A percentile compares a stretch with the other conserved stretches of the same genome.
Conservation (phyloP, 2,329 filamentous ascomycete species). For the Cladorrhinum sp. region DNA sequence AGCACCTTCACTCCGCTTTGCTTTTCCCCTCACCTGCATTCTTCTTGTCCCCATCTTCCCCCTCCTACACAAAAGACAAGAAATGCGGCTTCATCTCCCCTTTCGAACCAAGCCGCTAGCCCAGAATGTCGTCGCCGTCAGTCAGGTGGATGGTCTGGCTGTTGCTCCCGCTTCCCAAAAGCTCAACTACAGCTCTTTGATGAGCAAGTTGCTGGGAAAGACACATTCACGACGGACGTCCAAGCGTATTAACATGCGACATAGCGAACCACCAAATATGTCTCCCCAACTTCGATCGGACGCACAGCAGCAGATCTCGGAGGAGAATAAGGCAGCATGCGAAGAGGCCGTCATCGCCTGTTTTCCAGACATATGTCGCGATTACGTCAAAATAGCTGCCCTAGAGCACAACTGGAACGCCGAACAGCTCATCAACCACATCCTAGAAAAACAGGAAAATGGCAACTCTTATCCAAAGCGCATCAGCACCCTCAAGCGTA, state of each 20-base stretch:
- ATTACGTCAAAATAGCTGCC: slow-evolving; percentile 35
- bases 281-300: background rate
- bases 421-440: slow-evolving; percentile 34
- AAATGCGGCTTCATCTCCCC: background rate
- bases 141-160: too few relatives aligned
- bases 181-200: background rate
- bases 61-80: background rate
- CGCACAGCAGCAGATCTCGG: background rate
- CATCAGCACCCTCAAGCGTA: slow-evolving; percentile 38
- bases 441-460: slow-evolving; percentile 41
- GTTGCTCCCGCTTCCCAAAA: background rate
- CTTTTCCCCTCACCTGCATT: too few relatives aligned
- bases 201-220: background rate
- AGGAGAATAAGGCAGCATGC: slow-evolving; percentile 26
- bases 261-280: background rate
- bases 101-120: background rate
- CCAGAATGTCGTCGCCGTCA: too few relatives aligned
- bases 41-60: too few relatives aligned
- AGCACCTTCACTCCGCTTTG: too few relatives aligned
- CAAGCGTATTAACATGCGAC: slow-evolving; percentile 5
- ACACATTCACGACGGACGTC: background rate
- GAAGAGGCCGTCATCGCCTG: slow-evolving; percentile 32
- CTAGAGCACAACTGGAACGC: slow-evolving; percentile 30
- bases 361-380: slow-evolving; percentile 46
- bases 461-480: slow-evolving; percentile 38